Conservation (phyloP, 2,329 filamentous ascomycete species). For the Talaromyces sp. region DNA sequence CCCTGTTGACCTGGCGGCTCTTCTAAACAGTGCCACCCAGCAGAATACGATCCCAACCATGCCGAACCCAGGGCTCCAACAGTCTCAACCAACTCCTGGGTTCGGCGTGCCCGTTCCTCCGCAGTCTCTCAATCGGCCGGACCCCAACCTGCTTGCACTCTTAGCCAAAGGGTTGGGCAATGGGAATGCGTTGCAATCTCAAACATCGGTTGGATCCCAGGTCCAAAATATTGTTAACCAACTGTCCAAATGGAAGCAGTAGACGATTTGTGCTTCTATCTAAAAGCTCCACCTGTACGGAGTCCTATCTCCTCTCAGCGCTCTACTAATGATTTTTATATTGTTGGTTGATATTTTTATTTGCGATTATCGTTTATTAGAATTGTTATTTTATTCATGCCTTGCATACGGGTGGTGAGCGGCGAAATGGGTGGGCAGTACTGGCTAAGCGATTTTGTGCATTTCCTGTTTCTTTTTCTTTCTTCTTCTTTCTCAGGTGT, state of each 20-base stretch:
- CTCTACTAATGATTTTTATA: not conserved
- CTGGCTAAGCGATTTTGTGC: not conserved
- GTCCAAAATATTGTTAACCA: conserved; percentile 46
- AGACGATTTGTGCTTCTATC: conserved; percentile 11
- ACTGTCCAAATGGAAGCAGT: conserved; percentile 43
- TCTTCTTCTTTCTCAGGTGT: conserved; percentile 15
- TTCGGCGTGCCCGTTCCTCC: conserved; percentile 24
- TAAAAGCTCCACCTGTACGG: not conserved
- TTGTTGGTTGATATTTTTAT: not conserved
- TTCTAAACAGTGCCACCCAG: conserved; percentile 34
- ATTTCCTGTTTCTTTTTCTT: conserved; percentile 16
- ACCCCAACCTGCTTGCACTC: conserved; percentile 33
- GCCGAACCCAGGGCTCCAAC: conserved; percentile 25
- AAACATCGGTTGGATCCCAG: conserved; percentile 29
- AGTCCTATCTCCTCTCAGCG: not conserved
- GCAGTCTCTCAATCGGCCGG: conserved; percentile 18
- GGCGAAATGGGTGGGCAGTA: conserved; percentile 2
- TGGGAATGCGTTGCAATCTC: conserved; percentile 29
- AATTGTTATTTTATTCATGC: not conserved
- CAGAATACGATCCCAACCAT: conserved; percentile 17
- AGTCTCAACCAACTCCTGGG: conserved; percentile 19
- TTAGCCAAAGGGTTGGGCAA: conserved; percentile 32
- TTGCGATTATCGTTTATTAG: conserved; percentile 1
- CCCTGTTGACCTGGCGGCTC: conserved; percentile 35
- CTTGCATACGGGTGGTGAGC: conserved; percentile 5